Conservation (phyloP, 176 grass and related monocot genomes). For the Cenchrus fungigraminus region DNA sequence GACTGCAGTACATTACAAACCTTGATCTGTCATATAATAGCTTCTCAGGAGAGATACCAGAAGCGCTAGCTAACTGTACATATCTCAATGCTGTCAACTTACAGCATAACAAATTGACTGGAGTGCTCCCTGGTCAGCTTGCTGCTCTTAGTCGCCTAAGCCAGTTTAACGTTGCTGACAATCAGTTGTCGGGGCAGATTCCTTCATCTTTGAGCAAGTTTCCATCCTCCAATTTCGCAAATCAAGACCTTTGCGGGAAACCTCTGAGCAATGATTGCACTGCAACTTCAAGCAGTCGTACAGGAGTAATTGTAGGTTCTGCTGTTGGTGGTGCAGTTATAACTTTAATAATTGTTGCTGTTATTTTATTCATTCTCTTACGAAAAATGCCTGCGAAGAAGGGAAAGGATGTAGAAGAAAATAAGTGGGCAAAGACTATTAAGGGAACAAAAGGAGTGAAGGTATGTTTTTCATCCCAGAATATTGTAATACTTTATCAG, state of each 20-base stretch:
- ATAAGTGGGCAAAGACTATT: conserved; percentile 93
- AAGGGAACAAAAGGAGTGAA: conserved; percentile 84
- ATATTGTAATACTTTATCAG: background rate
- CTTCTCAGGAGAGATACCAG: conserved; percentile 87
- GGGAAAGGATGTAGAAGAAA: conserved; percentile 85
- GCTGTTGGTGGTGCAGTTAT: conserved; percentile 75
- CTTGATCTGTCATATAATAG: conserved; percentile 90
- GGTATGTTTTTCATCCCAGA: conserved; percentile 48
- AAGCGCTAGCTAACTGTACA: conserved; percentile 57
- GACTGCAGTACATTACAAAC: conserved; percentile 62
- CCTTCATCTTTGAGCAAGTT: conserved; percentile 47
- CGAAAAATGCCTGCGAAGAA: conserved; percentile 75
- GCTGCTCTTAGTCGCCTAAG: conserved; percentile 49
- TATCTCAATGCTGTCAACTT: conserved; percentile 79
- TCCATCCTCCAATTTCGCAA: conserved; percentile 45
- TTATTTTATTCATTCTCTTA: conserved; percentile 81
- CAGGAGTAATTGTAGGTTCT: conserved; percentile 71
- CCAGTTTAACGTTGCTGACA: conserved; percentile 74
- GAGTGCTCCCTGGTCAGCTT: conserved; percentile 73
- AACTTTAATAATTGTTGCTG: conserved; percentile 56
- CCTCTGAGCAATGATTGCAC: conserved; percentile 52
- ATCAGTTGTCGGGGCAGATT: conserved; percentile 66
- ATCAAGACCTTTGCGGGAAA: conserved; percentile 68
- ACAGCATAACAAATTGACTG: conserved; percentile 75
- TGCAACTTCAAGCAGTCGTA: conserved; percentile 45